phyloP scores from a whole-genome alignment of 2,329 filamentous ascomycete species.

The Aspergillus sp. region DNA sequence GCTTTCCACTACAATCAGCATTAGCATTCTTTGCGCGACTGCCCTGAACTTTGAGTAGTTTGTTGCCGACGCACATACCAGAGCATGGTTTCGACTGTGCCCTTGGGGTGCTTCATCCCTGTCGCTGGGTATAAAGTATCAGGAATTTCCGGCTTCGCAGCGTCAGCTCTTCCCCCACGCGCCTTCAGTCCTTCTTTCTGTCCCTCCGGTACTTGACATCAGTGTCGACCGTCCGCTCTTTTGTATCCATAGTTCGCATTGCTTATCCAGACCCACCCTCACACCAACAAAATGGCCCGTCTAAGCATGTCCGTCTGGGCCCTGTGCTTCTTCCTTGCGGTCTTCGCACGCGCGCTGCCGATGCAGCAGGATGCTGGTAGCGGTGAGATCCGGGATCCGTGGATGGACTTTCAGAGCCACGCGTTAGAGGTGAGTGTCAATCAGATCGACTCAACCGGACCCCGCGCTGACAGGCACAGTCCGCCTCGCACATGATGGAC shows the following conservation, averaged over 20 bases:
- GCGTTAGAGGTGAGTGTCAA: neutral
- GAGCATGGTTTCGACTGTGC: too few relatives aligned
- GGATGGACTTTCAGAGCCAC: conserved; percentile 4
- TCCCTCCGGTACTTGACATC: neutral
- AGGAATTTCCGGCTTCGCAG: neutral
- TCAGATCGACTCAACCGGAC: neutral
- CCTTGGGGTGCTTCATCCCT: too few relatives aligned
- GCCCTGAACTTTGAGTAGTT: too few relatives aligned
- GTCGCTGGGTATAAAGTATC: too few relatives aligned
- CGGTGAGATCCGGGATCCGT: neutral
- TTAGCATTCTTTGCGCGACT: too few relatives aligned
- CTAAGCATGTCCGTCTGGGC: conserved; percentile 30
- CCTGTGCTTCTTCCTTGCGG: conserved; percentile 28
- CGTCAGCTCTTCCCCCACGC: neutral
- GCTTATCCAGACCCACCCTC: conserved; percentile 9
- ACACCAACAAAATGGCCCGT: conserved; percentile 28
- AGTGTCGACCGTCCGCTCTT: neutral
- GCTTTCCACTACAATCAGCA: too few relatives aligned
- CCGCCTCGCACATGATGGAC: conserved; percentile 16
- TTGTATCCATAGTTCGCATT: neutral
- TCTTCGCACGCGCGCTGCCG: conserved; percentile 29
- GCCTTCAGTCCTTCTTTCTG: neutral
- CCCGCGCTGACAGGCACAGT: conserved; percentile 6
- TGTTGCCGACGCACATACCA: too few relatives aligned
- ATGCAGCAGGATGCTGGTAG: conserved; percentile 12